Base-by-base conservation (phyloP, 2,329 filamentous ascomycete genomes). In the Exophiala sideris region DNA sequence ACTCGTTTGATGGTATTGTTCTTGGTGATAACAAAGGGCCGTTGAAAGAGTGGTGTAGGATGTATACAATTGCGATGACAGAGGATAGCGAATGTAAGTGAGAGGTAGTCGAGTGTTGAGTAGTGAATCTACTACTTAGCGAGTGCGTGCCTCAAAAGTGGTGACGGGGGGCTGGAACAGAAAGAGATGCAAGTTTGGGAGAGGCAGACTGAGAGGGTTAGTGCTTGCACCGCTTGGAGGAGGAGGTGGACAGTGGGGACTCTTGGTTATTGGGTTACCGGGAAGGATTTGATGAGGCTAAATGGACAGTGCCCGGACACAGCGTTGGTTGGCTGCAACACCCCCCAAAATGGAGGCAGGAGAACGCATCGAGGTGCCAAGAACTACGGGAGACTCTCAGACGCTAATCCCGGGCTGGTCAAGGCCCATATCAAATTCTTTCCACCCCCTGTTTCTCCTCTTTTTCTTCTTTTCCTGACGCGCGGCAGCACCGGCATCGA, bases 141-240 rank as follows among this genome's bases (percentile, higher is more conserved):
- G 29, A 39, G 29, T 51, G 24, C 39, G 33, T 29, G 48, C 41
- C 35, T 24, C 16, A 44, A 29, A 45, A 40, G 50, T 57, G 53
- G 51, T 51, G 56, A 53, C 52, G 42, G 29, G 52, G 41, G 57
- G 57, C 50, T 57, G 57, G 54, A 59, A 59, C 52, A 54, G 48
- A 49, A 52, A 44, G 50, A 57, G 55, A 54, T 54, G 48, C 55
- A 51, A 45, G 55, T 50, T 57, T 57, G 34, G 41, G 29, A 16
- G 45, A 47, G 29, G 45, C 20, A 36, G 34, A 14, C 14, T 12
- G 42, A 20, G 42, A 14, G 20, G 42, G 42, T 21, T 24, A n/a
- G 42, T 21, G 20, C 14, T 34, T 20, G 16, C 14, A 38, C n/a
- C 45, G 6, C 38, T 48, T 14, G 2, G 35, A 10, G 39, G 16